Conservation (phyloP, 202 grass and related monocot genomes). For the Setaria italica region DNA sequence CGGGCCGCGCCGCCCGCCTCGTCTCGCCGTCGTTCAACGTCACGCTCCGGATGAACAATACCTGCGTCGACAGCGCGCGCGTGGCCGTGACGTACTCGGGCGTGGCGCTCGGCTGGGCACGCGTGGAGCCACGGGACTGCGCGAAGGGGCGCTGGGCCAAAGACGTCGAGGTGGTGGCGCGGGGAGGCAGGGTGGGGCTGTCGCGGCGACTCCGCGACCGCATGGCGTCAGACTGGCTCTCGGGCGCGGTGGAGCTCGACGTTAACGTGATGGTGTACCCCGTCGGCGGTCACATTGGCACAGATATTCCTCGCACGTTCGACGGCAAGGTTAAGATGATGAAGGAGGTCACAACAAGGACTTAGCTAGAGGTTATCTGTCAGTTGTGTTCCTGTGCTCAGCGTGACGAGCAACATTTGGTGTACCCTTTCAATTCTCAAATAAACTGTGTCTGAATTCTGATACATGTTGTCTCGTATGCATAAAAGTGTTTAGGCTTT, state of each 20-base stretch:
- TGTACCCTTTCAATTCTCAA: no score
- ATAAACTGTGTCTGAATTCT: no score
- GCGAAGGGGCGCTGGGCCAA: neutral
- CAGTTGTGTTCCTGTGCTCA: no score
- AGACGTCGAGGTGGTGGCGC: slow-evolving; percentile 1
- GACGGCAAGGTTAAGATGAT: neutral
- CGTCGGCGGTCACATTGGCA: neutral
- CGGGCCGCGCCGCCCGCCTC: neutral
- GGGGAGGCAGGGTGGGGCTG: slow-evolving; percentile 33
- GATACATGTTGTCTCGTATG: no score
- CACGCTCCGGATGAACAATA: slow-evolving; percentile 26
- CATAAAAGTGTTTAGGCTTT: no score
- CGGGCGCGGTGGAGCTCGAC: slow-evolving; percentile 21
- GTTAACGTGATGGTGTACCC: slow-evolving; percentile 1
- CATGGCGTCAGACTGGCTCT: slow-evolving; percentile 34
- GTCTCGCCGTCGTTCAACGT: slow-evolving; percentile 41
- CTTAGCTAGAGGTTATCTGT: neutral
- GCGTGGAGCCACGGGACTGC: slow-evolving; percentile 5
- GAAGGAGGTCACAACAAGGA: neutral
- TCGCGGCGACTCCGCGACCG: slow-evolving; percentile 32
- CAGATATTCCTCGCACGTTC: neutral
- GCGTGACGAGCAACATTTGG: no score
- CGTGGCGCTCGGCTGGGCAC: slow-evolving; percentile 28
- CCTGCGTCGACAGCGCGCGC: slow-evolving; percentile 26
- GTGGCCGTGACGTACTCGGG: neutral